A percentile compares a stretch with the other conserved stretches of the same genome.
phyloP scores from a whole-genome alignment of 1,139 yeast genomes.

The Suhomyces anneliseae region DNA sequence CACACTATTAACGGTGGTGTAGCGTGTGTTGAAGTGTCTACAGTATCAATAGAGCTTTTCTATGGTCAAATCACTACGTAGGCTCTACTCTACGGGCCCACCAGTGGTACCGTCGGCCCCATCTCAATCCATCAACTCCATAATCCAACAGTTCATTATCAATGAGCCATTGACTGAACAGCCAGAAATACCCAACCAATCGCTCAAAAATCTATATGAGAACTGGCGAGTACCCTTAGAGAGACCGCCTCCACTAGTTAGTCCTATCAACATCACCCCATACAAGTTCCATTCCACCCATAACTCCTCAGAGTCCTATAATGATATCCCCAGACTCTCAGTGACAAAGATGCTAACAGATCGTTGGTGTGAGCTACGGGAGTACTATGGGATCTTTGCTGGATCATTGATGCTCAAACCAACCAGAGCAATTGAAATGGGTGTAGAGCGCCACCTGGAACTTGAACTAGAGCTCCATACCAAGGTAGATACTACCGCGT shows the following conservation, averaged over 20 bases:
- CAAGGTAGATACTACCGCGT: conserved; percentile 9
- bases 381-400: conserved; percentile 21
- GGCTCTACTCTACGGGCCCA: neutral
- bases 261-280: conserved; percentile 14
- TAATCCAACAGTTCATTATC: conserved; percentile 10
- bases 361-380: conserved; percentile 29
- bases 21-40: too few species aligned
- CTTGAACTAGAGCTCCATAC: conserved; percentile 15
- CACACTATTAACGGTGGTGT: too few species aligned
- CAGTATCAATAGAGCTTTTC: too few species aligned
- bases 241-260: conserved; percentile 12
- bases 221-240: conserved; percentile 12
- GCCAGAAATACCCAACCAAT: neutral
- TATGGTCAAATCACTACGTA: neutral
- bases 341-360: conserved; percentile 24
- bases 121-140: neutral
- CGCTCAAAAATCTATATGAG: conserved; percentile 8
- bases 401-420: conserved; percentile 14
- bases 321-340: conserved; percentile 20
- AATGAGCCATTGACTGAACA: neutral
- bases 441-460: conserved; percentile 13
- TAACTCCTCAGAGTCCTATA: conserved; percentile 18
- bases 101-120: neutral
- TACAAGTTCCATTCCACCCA: conserved; percentile 17
- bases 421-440: conserved; percentile 13